Evolutionary conservation across 495 filamentous ascomycete species (phyloP).

Genomic region (Tuber umbilicatum): DNA sequence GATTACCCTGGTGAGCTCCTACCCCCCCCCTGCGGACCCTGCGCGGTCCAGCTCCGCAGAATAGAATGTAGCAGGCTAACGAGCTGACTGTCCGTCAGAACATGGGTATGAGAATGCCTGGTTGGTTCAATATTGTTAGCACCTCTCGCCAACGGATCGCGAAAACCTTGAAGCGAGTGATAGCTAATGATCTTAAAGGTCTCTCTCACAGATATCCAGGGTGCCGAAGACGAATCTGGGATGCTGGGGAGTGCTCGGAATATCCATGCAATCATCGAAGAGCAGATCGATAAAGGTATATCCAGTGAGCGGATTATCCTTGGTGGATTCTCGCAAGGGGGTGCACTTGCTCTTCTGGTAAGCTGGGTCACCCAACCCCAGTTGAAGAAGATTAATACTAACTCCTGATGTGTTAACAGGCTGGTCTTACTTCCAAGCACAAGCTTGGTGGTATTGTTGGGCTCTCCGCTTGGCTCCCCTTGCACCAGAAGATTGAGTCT

Average conservation of each 20-base stretch:
- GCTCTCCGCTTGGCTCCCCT: slow-evolving; percentile 72
- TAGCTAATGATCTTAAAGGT: slow-evolving; percentile 27
- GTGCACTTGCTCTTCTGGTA: slow-evolving; percentile 50
- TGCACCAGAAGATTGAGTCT: slow-evolving; percentile 63
- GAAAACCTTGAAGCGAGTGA: slow-evolving; percentile 10
- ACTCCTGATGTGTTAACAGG: slow-evolving; percentile 41
- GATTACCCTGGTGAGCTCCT: slow-evolving; percentile 65
- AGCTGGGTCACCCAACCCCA: slow-evolving; percentile 48
- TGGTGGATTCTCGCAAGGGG: slow-evolving; percentile 59
- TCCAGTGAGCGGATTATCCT: slow-evolving; percentile 74
- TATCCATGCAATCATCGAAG: slow-evolving; percentile 73
- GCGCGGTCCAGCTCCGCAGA: background rate
- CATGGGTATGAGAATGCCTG: slow-evolving; percentile 74
- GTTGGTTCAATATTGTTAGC: slow-evolving; percentile 86
- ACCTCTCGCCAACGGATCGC: slow-evolving; percentile 31
- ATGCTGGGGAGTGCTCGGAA: slow-evolving; percentile 65
- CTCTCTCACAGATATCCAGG: slow-evolving; percentile 20
- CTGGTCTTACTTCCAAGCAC: slow-evolving; percentile 63
- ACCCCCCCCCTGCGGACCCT: background rate
- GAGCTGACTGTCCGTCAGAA: slow-evolving; percentile 50
- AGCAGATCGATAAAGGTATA: slow-evolving; percentile 77
- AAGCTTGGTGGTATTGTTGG: slow-evolving; percentile 84
- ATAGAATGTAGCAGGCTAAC: background rate
- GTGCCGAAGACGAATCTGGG: slow-evolving; percentile 70
- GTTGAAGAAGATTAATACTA: slow-evolving; percentile 57